Evolutionary conservation across 495 filamentous ascomycete species (phyloP), one percentile per base, ranked within the genome.

Genomic region (Staphylotrichum longicolle): DNA sequence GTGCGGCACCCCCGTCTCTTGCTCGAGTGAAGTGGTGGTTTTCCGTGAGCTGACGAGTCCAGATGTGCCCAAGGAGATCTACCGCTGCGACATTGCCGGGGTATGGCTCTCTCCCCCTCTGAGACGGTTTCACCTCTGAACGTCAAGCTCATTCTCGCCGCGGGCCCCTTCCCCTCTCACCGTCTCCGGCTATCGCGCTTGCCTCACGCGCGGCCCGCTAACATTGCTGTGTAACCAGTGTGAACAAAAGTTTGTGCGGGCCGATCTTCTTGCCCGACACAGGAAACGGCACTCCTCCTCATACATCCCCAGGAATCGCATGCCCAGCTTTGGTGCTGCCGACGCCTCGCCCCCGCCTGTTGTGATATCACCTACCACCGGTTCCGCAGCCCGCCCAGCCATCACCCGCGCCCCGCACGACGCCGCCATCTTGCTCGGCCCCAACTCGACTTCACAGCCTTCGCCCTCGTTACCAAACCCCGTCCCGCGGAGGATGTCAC

Each of bases 41-140:
- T 27, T 27, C 20, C 32, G 33, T 57, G 49, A 53, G 65, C 67
- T 73, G 64, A 67, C 59, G 30, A n/a, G 53, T 88, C 88, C 91
- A 77, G 93, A 94, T 90, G 86, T 76, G 80, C 93, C 94, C 46
- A 96, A 96, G 75, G 89, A 95, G 69, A 97, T 98, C 61, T 98
- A 93, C 73, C 84, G 82, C 54, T 98, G 94, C 78, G 90, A 97
- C 75, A 90, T 91, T 62, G 87, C 88, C 34, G 91, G 89, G 27
- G 63, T 66, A 66, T 49, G 63, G 33, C 14, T 14, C 39, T 48
- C 46, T 9, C 34, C 27, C 11, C 12, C n/a, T 53, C 33, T 14
- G 10, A 53, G 12, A 12, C 34, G 12, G 14, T 41, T 20, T 41
- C 54, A 35, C 45, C 54, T 47, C 40, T 50, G 5, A 39, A 39